phyloP scores from a whole-genome alignment of 148 eudicot genomes.

The Polygonum maritimum region DNA sequence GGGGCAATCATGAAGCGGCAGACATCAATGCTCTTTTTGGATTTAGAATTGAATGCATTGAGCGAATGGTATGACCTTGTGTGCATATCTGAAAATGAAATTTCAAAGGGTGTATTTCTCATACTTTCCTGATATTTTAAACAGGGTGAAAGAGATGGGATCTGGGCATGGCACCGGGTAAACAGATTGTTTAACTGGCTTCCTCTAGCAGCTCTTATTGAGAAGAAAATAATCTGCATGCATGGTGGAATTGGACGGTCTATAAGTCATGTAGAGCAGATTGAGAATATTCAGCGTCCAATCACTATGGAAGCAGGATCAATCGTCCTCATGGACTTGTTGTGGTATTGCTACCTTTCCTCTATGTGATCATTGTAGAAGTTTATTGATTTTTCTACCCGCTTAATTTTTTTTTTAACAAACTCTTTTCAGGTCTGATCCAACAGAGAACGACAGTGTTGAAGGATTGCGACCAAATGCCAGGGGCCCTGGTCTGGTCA shows the following conservation, averaged over 20 bases:
- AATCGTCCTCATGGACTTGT: conserved; percentile 90
- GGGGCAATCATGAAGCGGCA: conserved; percentile 99
- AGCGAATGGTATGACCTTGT: conserved; percentile 62
- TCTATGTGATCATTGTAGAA: not conserved
- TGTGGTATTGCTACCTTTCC: conserved; percentile 44
- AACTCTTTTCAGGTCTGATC: conserved; percentile 69
- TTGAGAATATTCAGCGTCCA: conserved; percentile 89
- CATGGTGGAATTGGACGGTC: conserved; percentile 99
- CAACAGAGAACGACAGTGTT: conserved; percentile 97
- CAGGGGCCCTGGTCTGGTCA: conserved; percentile 98
- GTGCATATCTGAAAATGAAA: not conserved
- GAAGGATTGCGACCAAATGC: conserved; percentile 98
- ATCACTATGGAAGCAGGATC: conserved; percentile 99
- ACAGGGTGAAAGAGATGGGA: conserved; percentile 98
- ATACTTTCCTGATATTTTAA: not conserved
- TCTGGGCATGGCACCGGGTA: conserved; percentile 97
- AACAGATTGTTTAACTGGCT: conserved; percentile 97
- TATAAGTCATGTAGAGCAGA: conserved; percentile 86
- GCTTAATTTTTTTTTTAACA: not conserved
- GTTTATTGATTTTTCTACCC: not conserved
- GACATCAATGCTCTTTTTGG: conserved; percentile 98
- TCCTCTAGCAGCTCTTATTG: conserved; percentile 89
- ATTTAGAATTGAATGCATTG: conserved; percentile 95
- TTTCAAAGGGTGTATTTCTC: conserved; percentile 5
- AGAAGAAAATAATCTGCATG: conserved; percentile 97